phyloP scores from a whole-genome alignment of 2,329 filamentous ascomycete species.

The Ascochyta lentis region DNA sequence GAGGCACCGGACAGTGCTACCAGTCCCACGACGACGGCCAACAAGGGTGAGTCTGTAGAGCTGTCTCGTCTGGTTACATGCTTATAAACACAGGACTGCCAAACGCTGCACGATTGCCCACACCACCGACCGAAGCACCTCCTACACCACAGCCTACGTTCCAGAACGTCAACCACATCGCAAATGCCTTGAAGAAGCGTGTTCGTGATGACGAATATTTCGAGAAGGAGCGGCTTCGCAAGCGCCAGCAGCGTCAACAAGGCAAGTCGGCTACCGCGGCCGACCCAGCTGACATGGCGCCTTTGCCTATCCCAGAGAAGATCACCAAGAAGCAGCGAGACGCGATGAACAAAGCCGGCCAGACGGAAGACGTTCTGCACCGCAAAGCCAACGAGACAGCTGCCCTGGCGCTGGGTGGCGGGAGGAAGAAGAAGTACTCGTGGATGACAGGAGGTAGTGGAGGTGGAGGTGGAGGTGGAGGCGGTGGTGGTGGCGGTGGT shows the following conservation, averaged over 20 bases:
- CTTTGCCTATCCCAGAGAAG: slow-evolving; percentile 50
- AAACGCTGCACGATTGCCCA: slow-evolving; percentile 52
- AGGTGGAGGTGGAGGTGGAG: slow-evolving; percentile 30
- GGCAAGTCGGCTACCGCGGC: slow-evolving; percentile 35
- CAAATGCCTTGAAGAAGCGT: slow-evolving; percentile 53
- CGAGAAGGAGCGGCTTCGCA: slow-evolving; percentile 68
- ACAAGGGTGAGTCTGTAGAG: slow-evolving; percentile 33
- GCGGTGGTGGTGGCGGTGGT: too few relatives aligned
- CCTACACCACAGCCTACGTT: slow-evolving; percentile 58
- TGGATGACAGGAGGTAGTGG: slow-evolving; percentile 70
- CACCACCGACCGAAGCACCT: slow-evolving; percentile 56
- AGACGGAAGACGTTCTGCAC: slow-evolving; percentile 79
- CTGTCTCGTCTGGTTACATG: not conserved
- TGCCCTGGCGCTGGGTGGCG: slow-evolving; percentile 71
- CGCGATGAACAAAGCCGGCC: slow-evolving; percentile 73
- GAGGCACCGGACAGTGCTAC: slow-evolving; percentile 58
- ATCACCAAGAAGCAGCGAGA: slow-evolving; percentile 89
- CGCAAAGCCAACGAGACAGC: slow-evolving; percentile 87
- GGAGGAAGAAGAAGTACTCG: slow-evolving; percentile 71
- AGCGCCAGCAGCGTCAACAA: slow-evolving; percentile 52
- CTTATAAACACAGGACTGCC: slow-evolving; percentile 36
- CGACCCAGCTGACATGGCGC: slow-evolving; percentile 32
- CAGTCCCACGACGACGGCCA: slow-evolving; percentile 59
- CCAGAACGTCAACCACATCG: slow-evolving; percentile 65
- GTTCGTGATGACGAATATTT: slow-evolving; percentile 65